Evolutionary conservation across 2,329 filamentous ascomycete genomes (phyloP).

Genomic region (Chaetomiaceae sp.): DNA sequence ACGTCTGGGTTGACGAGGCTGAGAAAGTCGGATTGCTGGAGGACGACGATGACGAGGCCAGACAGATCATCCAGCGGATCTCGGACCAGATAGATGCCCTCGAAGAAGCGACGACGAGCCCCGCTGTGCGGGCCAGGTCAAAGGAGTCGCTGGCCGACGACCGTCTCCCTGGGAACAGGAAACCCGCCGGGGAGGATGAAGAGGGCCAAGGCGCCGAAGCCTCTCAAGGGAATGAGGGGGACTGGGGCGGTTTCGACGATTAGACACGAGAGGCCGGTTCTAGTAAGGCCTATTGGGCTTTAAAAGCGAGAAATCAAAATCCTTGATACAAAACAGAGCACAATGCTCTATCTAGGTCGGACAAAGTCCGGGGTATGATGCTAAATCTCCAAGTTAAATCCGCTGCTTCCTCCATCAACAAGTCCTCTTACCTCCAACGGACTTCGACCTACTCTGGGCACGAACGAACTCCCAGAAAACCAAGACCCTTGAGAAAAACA

Average conservation of each 20-base stretch:
- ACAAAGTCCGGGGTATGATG: neutral
- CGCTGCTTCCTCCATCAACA: no score
- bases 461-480: neutral
- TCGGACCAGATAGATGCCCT: conserved; percentile 53
- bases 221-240: conserved; percentile 12
- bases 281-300: no score
- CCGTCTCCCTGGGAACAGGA: conserved; percentile 60
- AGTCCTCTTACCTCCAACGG: no score
- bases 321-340: no score
- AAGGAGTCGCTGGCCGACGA: conserved; percentile 69
- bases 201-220: conserved; percentile 7
- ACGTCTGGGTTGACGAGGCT: conserved; percentile 88
- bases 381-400: neutral
- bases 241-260: conserved; percentile 26
- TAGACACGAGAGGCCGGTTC: conserved; percentile 3
- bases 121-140: conserved; percentile 65
- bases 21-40: conserved; percentile 59
- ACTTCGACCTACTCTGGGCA: no score
- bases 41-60: conserved; percentile 35
- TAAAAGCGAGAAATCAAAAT: no score
- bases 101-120: conserved; percentile 55
- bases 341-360: no score
- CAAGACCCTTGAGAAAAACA: no score
- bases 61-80: conserved; percentile 47
- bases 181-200: conserved; percentile 31